phyloP scores from a whole-genome alignment of 495 filamentous ascomycete species.

The Podospora bellae-mahoneyi region DNA sequence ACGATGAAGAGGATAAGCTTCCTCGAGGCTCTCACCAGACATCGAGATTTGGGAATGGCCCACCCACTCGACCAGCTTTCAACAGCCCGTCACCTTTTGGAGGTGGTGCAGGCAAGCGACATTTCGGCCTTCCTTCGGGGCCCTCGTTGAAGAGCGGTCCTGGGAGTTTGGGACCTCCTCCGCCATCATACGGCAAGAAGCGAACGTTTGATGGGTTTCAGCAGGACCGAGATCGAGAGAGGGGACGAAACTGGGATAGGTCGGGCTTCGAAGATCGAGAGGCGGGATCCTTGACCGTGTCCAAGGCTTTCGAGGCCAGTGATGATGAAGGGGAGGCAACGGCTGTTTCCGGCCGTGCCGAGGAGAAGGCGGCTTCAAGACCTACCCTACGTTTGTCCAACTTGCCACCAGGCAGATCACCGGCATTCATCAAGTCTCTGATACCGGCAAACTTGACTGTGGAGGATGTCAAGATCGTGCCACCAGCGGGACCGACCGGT shows the following conservation, averaged over 20 bases:
- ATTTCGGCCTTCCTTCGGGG: constrained; percentile 40
- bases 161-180: constrained; percentile 67
- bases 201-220: constrained; percentile 43
- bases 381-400: constrained; percentile 77
- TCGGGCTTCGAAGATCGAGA: constrained; percentile 38
- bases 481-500: constrained; percentile 39
- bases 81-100: constrained; percentile 38
- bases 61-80: constrained; percentile 29
- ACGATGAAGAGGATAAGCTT: constrained; percentile 37
- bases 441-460: constrained; percentile 66
- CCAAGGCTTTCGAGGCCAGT: constrained; percentile 44
- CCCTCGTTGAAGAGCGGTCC: constrained; percentile 61
- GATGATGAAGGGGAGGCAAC: constrained; percentile 42
- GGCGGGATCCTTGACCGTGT: constrained; percentile 29
- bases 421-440: constrained; percentile 68
- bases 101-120: constrained; percentile 44
- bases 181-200: constrained; percentile 48
- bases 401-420: constrained; percentile 62
- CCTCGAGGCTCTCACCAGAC: constrained; percentile 18
- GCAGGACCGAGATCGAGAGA: constrained; percentile 34
- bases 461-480: constrained; percentile 73
- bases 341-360: constrained; percentile 42
- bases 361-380: constrained; percentile 73
- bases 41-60: constrained; percentile 39
- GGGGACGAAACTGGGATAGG: constrained; percentile 22